Percentiles rank a stretch among this genome's conserved stretches.
These are phyloP conservation scores for Russula lepida DNA, from an alignment of 768 basidiomycete species.

Conservation along the genomic window DNA sequence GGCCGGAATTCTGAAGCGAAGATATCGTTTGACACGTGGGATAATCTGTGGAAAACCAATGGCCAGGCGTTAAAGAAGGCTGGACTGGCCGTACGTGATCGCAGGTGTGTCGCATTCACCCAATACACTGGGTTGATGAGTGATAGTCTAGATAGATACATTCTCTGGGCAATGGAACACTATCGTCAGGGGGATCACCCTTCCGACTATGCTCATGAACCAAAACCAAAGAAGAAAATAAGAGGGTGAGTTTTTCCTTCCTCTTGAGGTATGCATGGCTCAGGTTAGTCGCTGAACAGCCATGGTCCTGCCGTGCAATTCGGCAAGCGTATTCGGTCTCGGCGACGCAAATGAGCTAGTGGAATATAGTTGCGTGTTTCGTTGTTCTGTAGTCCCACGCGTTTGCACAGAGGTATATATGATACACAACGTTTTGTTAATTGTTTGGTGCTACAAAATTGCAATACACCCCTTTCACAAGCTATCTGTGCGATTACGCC, in stretches of 20 bases:
- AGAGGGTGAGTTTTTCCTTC: constrained; percentile 52
- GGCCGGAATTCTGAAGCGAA: constrained; percentile 63
- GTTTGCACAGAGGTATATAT: not conserved
- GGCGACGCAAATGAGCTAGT: constrained; percentile 15
- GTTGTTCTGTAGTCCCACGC: not conserved
- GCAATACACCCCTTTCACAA: not conserved
- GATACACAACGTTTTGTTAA: not conserved
- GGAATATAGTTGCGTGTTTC: not conserved
- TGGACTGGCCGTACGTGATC: constrained; percentile 58
- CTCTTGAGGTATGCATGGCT: not conserved
- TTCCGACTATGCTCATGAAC: constrained; percentile 53
- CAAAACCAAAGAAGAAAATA: constrained; percentile 64
- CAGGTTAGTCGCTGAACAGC: constrained; percentile 30
- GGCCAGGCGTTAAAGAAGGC: constrained; percentile 53
- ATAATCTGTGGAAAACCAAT: constrained; percentile 56
- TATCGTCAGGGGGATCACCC: constrained; percentile 52
- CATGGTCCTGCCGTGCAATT: constrained; percentile 70
- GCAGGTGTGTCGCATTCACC: constrained; percentile 43
- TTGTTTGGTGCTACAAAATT: not conserved
- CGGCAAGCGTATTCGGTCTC: constrained; percentile 67
- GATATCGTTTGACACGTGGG: constrained; percentile 57
- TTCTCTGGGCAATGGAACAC: constrained; percentile 81
- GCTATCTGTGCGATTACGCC: constrained; percentile 13
- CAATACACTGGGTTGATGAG: not conserved
- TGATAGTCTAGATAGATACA: constrained; percentile 44